Percentiles rank a stretch among this genome's conserved stretches.
These are phyloP conservation scores for Combretum micranthum DNA, from an alignment of 345 rosid genomes.

Conservation along the genomic window DNA sequence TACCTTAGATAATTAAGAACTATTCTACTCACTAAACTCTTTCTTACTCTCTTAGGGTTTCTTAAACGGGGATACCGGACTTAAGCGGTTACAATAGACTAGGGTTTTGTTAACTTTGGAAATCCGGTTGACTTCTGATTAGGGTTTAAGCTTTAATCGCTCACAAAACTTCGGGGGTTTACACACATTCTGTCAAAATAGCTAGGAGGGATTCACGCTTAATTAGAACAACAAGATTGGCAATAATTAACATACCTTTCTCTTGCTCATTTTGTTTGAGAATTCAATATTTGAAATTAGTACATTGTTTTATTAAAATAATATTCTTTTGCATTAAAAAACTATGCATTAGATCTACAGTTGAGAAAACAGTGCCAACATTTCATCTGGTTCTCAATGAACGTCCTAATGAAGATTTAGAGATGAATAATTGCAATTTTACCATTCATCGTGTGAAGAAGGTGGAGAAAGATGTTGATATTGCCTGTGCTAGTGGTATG, in stretches of 20 bases:
- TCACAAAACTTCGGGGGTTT: no score
- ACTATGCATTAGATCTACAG: conserved; percentile 59
- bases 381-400: conserved; percentile 68
- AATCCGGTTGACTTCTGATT: no score
- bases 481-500: conserved; percentile 55
- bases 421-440: conserved; percentile 76
- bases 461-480: conserved; percentile 74
- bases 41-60: no score
- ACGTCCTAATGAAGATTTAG: conserved; percentile 65
- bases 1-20: no score
- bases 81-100: no score
- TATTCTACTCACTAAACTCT: no score
- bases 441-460: conserved; percentile 60
- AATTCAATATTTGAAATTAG: not conserved
- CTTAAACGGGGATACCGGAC: no score
- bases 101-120: no score
- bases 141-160: no score
- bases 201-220: conserved; percentile 75
- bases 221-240: conserved; percentile 54
- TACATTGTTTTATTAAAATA: conserved; percentile 1
- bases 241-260: not conserved
- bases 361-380: conserved; percentile 89
- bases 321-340: conserved; percentile 37
- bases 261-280: not conserved
- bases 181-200: conserved; percentile 70